Conservation (phyloP, 345 rosid genomes). For the Gossypium sturtianum region DNA sequence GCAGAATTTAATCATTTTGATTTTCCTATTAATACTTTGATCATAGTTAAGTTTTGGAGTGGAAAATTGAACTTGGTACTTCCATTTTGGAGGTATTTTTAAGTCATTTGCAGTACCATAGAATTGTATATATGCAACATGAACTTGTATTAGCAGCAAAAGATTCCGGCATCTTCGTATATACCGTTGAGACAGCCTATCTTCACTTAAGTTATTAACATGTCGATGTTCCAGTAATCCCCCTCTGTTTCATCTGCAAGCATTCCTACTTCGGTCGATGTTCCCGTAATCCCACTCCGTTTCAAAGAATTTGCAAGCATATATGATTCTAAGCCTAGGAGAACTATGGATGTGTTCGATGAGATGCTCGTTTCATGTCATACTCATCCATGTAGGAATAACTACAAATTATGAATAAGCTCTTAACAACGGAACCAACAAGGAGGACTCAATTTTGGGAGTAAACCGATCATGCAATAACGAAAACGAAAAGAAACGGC, state of each 20-base stretch:
- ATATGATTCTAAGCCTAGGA: too few species aligned
- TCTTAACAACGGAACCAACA: neutral
- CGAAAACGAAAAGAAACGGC: neutral
- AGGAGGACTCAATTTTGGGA: neutral
- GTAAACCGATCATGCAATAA: neutral
- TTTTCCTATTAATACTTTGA: neutral
- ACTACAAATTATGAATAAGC: neutral
- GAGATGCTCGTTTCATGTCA: neutral
- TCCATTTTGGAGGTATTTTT: neutral
- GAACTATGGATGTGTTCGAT: too few species aligned
- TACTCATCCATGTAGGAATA: neutral
- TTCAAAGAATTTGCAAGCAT: too few species aligned
- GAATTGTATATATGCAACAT: neutral
- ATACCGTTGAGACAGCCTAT: too few species aligned
- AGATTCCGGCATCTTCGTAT: too few species aligned
- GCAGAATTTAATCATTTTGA: neutral
- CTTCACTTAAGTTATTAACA: too few species aligned
- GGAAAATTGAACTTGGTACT: neutral
- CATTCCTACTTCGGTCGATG: too few species aligned
- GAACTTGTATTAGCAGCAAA: neutral
- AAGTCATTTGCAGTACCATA: neutral
- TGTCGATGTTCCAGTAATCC: too few species aligned
- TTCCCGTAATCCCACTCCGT: too few species aligned
- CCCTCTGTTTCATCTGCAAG: too few species aligned
- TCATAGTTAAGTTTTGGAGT: neutral